phyloP scores from a whole-genome alignment of 2,329 filamentous ascomycete genomes.

The Colletotrichum sidae region DNA sequence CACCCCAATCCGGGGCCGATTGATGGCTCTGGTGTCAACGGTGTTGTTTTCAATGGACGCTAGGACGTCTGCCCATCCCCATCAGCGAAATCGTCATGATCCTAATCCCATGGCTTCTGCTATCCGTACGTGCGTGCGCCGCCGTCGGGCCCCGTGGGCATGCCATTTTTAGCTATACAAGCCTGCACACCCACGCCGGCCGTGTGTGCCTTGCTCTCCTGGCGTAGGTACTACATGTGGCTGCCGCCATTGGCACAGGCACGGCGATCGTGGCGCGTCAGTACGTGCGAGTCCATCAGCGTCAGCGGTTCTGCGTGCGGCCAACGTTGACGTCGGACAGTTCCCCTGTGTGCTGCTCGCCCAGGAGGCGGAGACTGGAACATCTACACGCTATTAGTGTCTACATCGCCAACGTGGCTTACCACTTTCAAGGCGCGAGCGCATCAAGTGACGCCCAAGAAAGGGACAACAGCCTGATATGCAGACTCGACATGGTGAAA shows the following conservation, averaged over 20 bases:
- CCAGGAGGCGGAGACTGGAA: no score
- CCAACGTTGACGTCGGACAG: neutral
- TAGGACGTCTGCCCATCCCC: slow-evolving; percentile 1
- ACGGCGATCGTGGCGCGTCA: slow-evolving; percentile 4
- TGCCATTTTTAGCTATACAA: no score
- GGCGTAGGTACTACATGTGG: no score
- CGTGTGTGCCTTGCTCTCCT: no score
- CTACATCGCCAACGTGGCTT: no score
- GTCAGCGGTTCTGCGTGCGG: neutral
- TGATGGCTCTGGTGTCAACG: slow-evolving; percentile 16
- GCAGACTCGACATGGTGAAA: neutral
- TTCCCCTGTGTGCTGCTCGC: neutral
- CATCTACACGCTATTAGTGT: no score
- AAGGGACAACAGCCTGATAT: slow-evolving; percentile 5
- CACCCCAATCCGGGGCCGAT: slow-evolving; percentile 26
- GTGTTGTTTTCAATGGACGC: slow-evolving; percentile 13
- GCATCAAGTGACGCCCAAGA: neutral
- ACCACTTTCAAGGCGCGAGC: no score
- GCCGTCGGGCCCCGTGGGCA: no score
- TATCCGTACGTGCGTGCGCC: neutral
- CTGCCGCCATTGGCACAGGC: neutral
- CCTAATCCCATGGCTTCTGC: neutral
- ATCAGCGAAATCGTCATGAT: slow-evolving; percentile 4
- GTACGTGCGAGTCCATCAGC: neutral
- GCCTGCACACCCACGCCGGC: no score